Conservation (phyloP, 495 filamentous ascomycete species). For the Barbatosphaeria neglecta region DNA sequence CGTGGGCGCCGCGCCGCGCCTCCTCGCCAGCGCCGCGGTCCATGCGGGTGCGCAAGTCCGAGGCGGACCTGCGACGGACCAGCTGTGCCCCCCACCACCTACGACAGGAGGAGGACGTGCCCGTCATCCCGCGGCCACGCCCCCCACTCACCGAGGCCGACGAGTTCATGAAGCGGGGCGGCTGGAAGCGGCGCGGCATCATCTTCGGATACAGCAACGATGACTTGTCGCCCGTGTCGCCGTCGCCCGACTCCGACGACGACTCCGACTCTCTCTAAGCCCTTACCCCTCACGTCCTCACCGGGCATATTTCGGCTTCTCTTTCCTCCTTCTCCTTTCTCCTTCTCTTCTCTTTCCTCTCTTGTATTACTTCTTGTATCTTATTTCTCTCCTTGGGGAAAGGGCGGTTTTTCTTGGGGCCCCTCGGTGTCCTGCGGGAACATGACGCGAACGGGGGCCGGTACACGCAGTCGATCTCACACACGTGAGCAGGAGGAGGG, state of each 20-base stretch:
- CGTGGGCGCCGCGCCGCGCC: constrained; percentile 1
- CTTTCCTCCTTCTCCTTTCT: too few species aligned
- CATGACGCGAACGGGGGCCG: too few species aligned
- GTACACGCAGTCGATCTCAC: too few species aligned
- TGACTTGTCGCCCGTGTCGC: not conserved
- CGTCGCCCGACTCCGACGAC: constrained; percentile 10
- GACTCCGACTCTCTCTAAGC: constrained; percentile 12
- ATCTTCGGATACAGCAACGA: constrained; percentile 24
- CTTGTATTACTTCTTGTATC: too few species aligned
- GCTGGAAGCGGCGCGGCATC: constrained; percentile 38
- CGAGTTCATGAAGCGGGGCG: constrained; percentile 30
- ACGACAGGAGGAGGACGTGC: constrained; percentile 2
- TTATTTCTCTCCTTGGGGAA: too few species aligned
- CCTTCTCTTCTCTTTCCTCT: too few species aligned
- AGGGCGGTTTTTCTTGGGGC: too few species aligned
- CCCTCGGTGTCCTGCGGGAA: too few species aligned
- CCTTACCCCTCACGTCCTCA: too few species aligned
- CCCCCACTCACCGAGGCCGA: constrained; percentile 17
- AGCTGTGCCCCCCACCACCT: too few species aligned
- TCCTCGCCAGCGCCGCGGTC: not conserved
- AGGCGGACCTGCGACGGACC: constrained; percentile 2
- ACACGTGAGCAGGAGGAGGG: too few species aligned
- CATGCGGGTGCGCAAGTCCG: constrained; percentile 2
- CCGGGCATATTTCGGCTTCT: too few species aligned
- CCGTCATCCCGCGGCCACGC: constrained; percentile 1